These are phyloP conservation scores for Panaeolus cyanescens DNA, from an alignment of 768 basidiomycete genomes.

Conservation along the genomic window DNA sequence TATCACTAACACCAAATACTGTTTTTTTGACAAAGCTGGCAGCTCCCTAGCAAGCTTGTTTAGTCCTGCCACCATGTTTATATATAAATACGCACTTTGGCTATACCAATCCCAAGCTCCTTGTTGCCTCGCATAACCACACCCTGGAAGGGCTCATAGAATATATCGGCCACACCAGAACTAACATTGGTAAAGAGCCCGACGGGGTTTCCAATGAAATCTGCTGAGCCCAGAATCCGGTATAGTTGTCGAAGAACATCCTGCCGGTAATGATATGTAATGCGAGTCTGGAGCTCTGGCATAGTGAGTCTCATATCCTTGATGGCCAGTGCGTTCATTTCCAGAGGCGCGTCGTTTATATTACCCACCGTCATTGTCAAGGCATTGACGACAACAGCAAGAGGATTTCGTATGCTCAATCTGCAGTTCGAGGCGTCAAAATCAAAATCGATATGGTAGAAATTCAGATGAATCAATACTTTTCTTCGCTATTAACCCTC, in stretches of 20 bases:
- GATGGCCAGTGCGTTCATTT: constrained; percentile 91
- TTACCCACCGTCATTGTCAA: constrained; percentile 97
- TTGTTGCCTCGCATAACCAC: constrained; percentile 96
- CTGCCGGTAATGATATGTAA: constrained; percentile 91
- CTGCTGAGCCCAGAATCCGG: constrained; percentile 96
- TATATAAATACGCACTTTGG: constrained; percentile 58
- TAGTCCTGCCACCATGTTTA: not conserved
- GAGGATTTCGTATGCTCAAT: constrained; percentile 81
- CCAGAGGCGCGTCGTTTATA: constrained; percentile 92
- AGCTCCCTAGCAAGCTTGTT: constrained; percentile 65
- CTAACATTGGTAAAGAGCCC: constrained; percentile 98
- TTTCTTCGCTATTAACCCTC: constrained; percentile 88
- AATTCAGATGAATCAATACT: constrained; percentile 46
- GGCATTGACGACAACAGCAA: constrained; percentile 92
- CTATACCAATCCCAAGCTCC: constrained; percentile 92
- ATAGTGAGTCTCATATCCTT: constrained; percentile 90
- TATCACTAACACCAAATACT: constrained; percentile 94
- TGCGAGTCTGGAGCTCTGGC: constrained; percentile 81
- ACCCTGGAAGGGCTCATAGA: constrained; percentile 97
- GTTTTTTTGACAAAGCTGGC: constrained; percentile 99
- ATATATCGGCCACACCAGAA: constrained; percentile 96
- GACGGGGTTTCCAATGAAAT: constrained; percentile 95
- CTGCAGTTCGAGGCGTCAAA: constrained; percentile 33
- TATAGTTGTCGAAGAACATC: constrained; percentile 94
- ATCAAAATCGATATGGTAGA: constrained; percentile 8